These are phyloP conservation scores for Boletus rubescentipes DNA, from an alignment of 768 basidiomycete genomes.

Conservation along the genomic window DNA sequence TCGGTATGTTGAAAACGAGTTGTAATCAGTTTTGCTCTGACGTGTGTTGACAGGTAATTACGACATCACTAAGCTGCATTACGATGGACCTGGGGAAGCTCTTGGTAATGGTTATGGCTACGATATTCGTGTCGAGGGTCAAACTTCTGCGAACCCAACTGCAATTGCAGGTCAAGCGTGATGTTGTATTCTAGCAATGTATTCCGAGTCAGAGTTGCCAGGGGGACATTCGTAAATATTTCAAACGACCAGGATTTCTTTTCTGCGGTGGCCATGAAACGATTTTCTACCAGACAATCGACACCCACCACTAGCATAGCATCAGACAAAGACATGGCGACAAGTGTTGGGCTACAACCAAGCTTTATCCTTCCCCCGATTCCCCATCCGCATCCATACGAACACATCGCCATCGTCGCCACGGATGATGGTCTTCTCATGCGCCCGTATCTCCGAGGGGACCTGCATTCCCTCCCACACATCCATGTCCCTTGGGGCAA, in stretches of 20 bases:
- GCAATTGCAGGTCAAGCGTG: slow-evolving; percentile 30
- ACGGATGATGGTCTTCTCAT: slow-evolving; percentile 66
- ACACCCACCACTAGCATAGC: background rate
- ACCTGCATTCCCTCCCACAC: slow-evolving; percentile 31
- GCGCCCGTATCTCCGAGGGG: slow-evolving; percentile 48
- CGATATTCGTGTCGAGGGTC: slow-evolving; percentile 63
- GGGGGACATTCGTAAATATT: background rate
- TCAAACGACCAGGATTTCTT: background rate
- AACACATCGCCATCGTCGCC: slow-evolving; percentile 60
- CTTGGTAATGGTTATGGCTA: slow-evolving; percentile 82
- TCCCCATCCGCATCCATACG: slow-evolving; percentile 74
- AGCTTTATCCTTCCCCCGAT: slow-evolving; percentile 64
- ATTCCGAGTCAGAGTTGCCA: background rate
- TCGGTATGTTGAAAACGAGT: slow-evolving; percentile 56
- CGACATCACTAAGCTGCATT: slow-evolving; percentile 87
- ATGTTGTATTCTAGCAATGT: slow-evolving; percentile 26
- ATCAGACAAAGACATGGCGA: slow-evolving; percentile 8
- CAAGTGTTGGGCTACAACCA: slow-evolving; percentile 46
- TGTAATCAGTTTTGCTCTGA: slow-evolving; percentile 10
- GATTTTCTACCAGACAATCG: slow-evolving; percentile 25
- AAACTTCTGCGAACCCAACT: slow-evolving; percentile 52
- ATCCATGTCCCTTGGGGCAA: slow-evolving; percentile 65
- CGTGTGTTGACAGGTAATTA: slow-evolving; percentile 67
- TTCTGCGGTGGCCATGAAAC: slow-evolving; percentile 32
- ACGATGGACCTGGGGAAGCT: slow-evolving; percentile 77